Evolutionary conservation across 2,329 filamentous ascomycete genomes (phyloP), one percentile per base, ranked within the genome.

Genomic region (Xylariaceae sp.): DNA sequence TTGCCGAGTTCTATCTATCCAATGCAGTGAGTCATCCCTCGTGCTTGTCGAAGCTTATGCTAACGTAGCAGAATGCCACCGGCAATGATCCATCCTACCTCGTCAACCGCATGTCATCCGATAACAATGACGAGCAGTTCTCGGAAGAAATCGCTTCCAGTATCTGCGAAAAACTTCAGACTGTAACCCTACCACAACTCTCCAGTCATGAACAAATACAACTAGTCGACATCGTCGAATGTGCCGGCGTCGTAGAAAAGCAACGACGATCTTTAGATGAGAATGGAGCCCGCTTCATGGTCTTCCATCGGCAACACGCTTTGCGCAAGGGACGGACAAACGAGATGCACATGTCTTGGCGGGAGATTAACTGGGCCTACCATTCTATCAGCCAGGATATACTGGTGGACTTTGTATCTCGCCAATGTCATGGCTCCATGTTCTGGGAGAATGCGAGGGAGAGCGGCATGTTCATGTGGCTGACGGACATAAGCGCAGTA

Each of bases 401-500:
- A 36, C 73, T 97, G 15, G 75, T 87, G 1, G 89, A 96, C 65
- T 85, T 96, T 59, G 86, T 96, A 10, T 83, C 85, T 11, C 76
- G 82, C 17, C 89, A 95, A 61, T 90, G 87, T 59, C 86, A 90
- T 55, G 86, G 86, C 1, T 85, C 82, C 51, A 77, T 97, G 72
- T 73, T 86, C 6, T 99, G 94, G 94, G 81, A 87, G 55, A 80
- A 91, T 60, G 94, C 92, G 1, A 80, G 87, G 42, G 87, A 95
- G 64, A 89, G 87, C 57, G 94, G 94, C 11, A 78, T 97, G 48
- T 96, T 96, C 64, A 92, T 96, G 84, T 99, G 94, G 92, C 77
- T 99, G 55, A 82, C 83, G 0, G 91, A 96, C 66, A 69, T 77
- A 15, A 80, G 78, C 47, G 84, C 90, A 18, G 73, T 97, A 65